Evolutionary conservation across 2,329 filamentous ascomycete species (phyloP).

Genomic region (Cladophialophora psammophila): DNA sequence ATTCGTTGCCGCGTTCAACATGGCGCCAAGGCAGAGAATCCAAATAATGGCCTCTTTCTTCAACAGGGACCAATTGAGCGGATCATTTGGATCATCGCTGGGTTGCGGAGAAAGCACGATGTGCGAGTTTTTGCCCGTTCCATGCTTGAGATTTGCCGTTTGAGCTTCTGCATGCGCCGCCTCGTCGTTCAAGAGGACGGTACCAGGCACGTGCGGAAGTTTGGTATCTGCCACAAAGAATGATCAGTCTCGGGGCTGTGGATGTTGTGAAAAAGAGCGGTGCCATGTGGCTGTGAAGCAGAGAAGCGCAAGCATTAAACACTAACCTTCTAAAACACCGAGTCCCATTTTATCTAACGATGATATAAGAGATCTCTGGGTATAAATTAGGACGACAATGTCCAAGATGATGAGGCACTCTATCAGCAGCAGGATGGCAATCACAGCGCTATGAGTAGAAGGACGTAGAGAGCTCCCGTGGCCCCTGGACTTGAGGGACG

Average conservation of each 20-base stretch:
- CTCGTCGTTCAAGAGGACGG: conserved; percentile 28
- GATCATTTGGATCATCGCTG: conserved; percentile 27
- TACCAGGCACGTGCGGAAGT: conserved; percentile 27
- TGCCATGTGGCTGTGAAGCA: not conserved
- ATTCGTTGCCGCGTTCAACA: conserved; percentile 26
- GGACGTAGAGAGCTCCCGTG: not conserved
- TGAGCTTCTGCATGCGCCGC: conserved; percentile 6
- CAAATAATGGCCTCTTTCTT: conserved; percentile 24
- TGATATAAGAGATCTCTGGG: not conserved
- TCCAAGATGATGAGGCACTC: not conserved
- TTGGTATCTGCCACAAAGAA: conserved; percentile 10
- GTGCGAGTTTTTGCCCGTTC: conserved; percentile 25
- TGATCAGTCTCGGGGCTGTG: not conserved
- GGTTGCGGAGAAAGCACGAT: conserved; percentile 39
- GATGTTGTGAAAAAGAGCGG: not conserved
- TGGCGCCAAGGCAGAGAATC: conserved; percentile 21
- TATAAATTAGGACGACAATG: not conserved
- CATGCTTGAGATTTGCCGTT: conserved; percentile 30
- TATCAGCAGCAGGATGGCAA: not conserved
- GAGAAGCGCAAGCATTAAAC: not conserved
- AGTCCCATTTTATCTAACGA: conserved; percentile 13
- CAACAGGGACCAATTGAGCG: conserved; percentile 25
- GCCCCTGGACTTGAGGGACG: not conserved
- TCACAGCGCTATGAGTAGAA: not conserved
- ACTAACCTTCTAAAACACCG: conserved; percentile 18